A percentile compares a stretch with the other conserved stretches of the same genome.
These are phyloP conservation scores for Aureobasidium sp. DNA, from an alignment of 2,329 filamentous ascomycete species.

Conservation along the genomic window DNA sequence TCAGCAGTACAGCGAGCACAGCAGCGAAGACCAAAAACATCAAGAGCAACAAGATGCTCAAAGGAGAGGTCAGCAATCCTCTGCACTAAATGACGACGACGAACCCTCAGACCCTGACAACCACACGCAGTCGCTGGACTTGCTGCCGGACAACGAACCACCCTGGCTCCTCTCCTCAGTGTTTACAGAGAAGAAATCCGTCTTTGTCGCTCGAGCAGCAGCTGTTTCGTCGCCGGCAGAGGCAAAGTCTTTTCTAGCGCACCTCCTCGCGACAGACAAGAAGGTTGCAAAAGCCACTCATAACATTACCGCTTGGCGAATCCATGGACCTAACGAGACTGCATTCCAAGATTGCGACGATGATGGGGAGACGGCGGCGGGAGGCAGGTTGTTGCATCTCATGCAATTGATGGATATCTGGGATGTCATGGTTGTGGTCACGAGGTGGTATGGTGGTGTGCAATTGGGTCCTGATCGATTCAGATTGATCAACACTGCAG, in stretches of 20 bases:
- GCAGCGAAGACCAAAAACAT: constrained; percentile 17
- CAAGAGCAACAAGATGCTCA: constrained; percentile 26
- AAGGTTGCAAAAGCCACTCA: constrained; percentile 82
- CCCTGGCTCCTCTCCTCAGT: constrained; percentile 71
- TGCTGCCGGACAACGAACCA: constrained; percentile 36
- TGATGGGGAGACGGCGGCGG: constrained; percentile 90
- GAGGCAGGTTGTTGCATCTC: constrained; percentile 74
- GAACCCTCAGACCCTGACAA: constrained; percentile 25
- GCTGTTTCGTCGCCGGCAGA: constrained; percentile 61
- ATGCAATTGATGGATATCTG: constrained; percentile 94
- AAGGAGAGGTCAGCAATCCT: constrained; percentile 24
- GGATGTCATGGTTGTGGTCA: constrained; percentile 88
- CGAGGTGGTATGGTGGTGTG: constrained; percentile 90
- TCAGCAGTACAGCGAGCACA: constrained; percentile 25
- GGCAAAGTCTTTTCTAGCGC: constrained; percentile 63
- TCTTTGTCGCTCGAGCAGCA: constrained; percentile 75
- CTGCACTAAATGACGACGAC: neutral
- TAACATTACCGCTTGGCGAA: constrained; percentile 92
- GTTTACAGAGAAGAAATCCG: constrained; percentile 74
- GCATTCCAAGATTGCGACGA: constrained; percentile 89
- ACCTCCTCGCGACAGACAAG: constrained; percentile 75
- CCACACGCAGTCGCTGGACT: constrained; percentile 21
- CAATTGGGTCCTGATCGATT: constrained; percentile 86
- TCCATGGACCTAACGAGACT: constrained; percentile 49
- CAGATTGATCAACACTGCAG: constrained; percentile 78